Evolutionary conservation across 75 land plant species (phyloP), one percentile per base, ranked within the genome.

Genomic region (Sequoiadendron giganteum): DNA sequence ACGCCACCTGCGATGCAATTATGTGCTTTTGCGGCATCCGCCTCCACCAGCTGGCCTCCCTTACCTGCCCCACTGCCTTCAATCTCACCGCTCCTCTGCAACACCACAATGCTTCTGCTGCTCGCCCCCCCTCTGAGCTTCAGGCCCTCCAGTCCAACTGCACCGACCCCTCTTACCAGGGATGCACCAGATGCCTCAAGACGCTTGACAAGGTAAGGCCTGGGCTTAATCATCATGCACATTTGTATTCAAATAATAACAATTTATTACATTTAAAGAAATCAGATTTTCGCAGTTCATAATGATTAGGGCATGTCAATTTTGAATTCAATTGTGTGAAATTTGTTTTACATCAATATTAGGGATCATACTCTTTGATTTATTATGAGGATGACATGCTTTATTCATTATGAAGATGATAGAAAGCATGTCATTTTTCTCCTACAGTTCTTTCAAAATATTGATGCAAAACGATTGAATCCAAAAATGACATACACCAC

Each of bases 1-100:
- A 95, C 72, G 89, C 95, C 10, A 85, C 92, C 52, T 96, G 97
- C 88, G 97, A 96, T 65, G 88, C 94, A 14, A 87, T 94, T 18
- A 73, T 92, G 30, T 96, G 97, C 86, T 96, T 94, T 89, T 96
- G 97, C 85, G 97, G 97, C 40, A 96, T 96, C 42, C 79, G 93
- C 14, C 91, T 96, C 36, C 93, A 92, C 80, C 90, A 92, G 87
- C 89, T 96, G 47, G 75, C 87, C 45, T 93, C 94, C 10, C 89
- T 94, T 21, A 87, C 85, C 52, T 95, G 97, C 78, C 95, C 97
- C 9, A 89, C 93, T 0, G 93, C 91, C 18, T 94, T 95, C 83
- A 90, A 90, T 52, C 48, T 94, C 49, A 52, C 88, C 1, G 14
- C 73, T 16, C 21, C 75, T 55, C 43, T 30, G 58, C 14, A 34